These are phyloP conservation scores for Persicaria tinctoria DNA, from an alignment of 148 eudicot genomes.

Conservation along the genomic window DNA sequence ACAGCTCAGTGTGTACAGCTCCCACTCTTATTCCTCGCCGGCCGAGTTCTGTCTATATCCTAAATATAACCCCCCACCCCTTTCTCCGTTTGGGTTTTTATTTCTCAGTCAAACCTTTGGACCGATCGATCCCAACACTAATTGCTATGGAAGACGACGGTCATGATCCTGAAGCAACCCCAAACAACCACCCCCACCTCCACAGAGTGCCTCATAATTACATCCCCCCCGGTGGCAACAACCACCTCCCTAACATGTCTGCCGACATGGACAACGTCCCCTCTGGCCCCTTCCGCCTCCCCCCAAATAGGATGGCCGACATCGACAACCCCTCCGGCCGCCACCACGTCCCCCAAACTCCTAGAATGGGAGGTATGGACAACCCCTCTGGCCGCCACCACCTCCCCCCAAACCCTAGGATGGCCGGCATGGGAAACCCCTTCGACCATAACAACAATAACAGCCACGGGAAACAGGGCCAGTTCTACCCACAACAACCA, in stretches of 20 bases:
- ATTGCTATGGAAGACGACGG: not conserved
- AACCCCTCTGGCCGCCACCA: not conserved
- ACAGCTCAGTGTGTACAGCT: not conserved
- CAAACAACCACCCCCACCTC: constrained; percentile 9
- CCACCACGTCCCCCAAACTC: not conserved
- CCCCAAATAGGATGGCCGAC: not conserved
- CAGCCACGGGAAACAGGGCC: not conserved
- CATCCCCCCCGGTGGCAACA: not conserved
- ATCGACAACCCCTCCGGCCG: constrained; percentile 6
- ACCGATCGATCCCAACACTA: not conserved
- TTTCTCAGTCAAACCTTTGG: not conserved
- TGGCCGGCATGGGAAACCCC: not conserved
- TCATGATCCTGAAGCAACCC: not conserved
- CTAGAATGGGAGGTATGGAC: no score
- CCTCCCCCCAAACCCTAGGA: no score
- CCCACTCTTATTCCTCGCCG: no score
- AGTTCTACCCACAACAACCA: not conserved
- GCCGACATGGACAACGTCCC: not conserved
- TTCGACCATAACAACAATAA: not conserved
- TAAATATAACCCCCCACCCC: not conserved
- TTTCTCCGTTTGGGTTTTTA: not conserved
- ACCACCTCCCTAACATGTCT: not conserved
- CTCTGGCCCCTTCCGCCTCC: not conserved
- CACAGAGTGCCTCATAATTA: not conserved
- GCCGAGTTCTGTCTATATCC: no score